These are phyloP conservation scores for Vararia minispora DNA, from an alignment of 768 basidiomycete genomes.

Conservation along the genomic window DNA sequence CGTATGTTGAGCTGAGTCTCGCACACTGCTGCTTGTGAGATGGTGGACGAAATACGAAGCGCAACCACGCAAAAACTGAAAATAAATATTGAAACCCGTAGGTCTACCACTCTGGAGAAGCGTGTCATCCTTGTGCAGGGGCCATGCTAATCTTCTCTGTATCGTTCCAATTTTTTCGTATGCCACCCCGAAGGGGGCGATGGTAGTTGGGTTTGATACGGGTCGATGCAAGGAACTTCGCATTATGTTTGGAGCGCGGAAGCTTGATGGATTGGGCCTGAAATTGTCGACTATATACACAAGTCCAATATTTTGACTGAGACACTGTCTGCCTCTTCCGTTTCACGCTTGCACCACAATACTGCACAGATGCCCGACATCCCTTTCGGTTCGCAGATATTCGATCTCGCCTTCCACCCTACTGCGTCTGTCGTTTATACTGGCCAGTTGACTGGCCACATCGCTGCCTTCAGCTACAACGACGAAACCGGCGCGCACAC, in stretches of 20 bases:
- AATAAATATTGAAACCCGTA: conserved; percentile 33
- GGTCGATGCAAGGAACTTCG: too few species aligned
- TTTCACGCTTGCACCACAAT: not conserved
- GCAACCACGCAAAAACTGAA: too few species aligned
- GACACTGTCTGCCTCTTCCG: not conserved
- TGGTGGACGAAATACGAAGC: too few species aligned
- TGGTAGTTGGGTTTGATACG: too few species aligned
- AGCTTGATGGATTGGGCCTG: too few species aligned
- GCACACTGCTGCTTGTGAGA: too few species aligned
- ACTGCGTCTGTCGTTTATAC: conserved; percentile 57
- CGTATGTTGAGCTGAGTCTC: too few species aligned
- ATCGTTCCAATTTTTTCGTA: conserved; percentile 99
- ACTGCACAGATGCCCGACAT: conserved; percentile 43
- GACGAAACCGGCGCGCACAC: conserved; percentile 55
- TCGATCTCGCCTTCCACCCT: conserved; percentile 87
- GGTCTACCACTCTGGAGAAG: conserved; percentile 84
- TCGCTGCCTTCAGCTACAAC: conserved; percentile 77
- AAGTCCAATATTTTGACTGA: not conserved
- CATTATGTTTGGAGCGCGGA: too few species aligned
- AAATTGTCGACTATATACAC: too few species aligned
- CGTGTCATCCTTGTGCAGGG: conserved; percentile 99
- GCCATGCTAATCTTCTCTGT: conserved; percentile 99
- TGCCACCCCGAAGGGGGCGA: conserved; percentile 75
- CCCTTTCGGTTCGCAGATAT: conserved; percentile 65
- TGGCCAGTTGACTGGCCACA: conserved; percentile 69